Evolutionary conservation across 352 stramenopile species (phyloP).

Genomic region (Phytophthora chlamydospora): DNA sequence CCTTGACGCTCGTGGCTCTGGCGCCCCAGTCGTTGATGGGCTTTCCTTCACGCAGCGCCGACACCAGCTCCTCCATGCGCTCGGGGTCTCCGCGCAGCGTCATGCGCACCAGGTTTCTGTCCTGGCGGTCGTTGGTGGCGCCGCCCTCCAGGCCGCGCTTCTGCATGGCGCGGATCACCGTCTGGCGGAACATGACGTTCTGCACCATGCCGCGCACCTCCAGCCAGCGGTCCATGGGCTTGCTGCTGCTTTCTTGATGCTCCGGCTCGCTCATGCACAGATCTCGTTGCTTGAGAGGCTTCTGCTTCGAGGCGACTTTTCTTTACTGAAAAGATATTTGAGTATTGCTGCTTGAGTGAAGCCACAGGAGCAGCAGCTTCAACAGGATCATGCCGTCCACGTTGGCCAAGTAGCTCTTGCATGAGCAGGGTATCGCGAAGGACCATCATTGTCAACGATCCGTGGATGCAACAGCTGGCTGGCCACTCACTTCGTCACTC

Average conservation of each 20-base stretch:
- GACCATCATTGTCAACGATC: too few relatives aligned
- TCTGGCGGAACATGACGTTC: slow-evolving; percentile 87
- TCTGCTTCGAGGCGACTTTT: slow-evolving; percentile 9
- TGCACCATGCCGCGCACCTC: slow-evolving; percentile 77
- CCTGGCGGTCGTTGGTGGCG: slow-evolving; percentile 67
- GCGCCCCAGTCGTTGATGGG: slow-evolving; percentile 79
- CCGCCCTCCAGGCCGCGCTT: slow-evolving; percentile 65
- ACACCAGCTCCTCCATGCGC: slow-evolving; percentile 54
- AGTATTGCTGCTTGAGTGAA: too few relatives aligned
- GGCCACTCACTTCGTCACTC: too few relatives aligned
- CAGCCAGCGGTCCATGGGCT: slow-evolving; percentile 51
- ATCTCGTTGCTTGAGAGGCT: not conserved
- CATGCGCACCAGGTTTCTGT: slow-evolving; percentile 65
- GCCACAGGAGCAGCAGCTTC: too few relatives aligned
- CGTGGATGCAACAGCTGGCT: too few relatives aligned
- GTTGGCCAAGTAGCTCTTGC: too few relatives aligned
- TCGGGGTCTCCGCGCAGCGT: slow-evolving; percentile 55
- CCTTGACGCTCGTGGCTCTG: slow-evolving; percentile 42
- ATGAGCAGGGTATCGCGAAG: too few relatives aligned
- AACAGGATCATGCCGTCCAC: too few relatives aligned
- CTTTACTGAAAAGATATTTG: slow-evolving; percentile 6
- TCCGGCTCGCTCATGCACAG: slow-evolving; percentile 8
- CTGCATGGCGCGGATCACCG: slow-evolving; percentile 76
- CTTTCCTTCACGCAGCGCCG: slow-evolving; percentile 47
- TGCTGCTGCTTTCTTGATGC: slow-evolving; percentile 7